A percentile compares a stretch with the other conserved stretches of the same genome.
phyloP scores from a whole-genome alignment of 2,329 filamentous ascomycete genomes.

The Hymenoscyphus fraxineus region DNA sequence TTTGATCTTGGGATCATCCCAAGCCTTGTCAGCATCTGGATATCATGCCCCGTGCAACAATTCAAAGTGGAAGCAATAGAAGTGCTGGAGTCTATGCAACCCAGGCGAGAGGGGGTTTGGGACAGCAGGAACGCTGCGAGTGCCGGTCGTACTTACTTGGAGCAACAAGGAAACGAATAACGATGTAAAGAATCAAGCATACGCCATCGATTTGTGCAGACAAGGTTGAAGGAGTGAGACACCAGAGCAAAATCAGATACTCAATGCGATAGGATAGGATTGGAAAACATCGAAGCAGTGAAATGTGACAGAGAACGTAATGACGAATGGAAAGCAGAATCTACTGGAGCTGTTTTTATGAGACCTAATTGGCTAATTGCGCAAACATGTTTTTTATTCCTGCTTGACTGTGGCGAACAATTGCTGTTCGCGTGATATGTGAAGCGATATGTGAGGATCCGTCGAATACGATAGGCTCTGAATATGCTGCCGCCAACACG shows the following conservation, averaged over 20 bases:
- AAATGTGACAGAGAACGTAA: background rate
- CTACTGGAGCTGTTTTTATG: background rate
- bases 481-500: background rate
- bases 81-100: conserved; percentile 20
- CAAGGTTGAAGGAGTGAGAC: background rate
- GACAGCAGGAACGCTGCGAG: conserved; percentile 16
- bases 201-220: background rate
- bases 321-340: background rate
- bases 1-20: conserved; percentile 27
- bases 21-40: conserved; percentile 16
- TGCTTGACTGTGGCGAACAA: background rate
- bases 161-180: conserved; percentile 5
- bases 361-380: background rate
- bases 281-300: background rate
- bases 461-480: background rate
- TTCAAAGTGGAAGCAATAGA: conserved; percentile 22
- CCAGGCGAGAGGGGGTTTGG: conserved; percentile 26
- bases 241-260: background rate
- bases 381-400: background rate
- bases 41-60: conserved; percentile 18
- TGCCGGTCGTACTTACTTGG: conserved; percentile 13
- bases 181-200: background rate
- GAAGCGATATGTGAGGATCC: background rate
- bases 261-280: background rate
- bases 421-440: background rate